Base-by-base conservation (phyloP, 805 yeast species). In the Candida stauntonica region DNA sequence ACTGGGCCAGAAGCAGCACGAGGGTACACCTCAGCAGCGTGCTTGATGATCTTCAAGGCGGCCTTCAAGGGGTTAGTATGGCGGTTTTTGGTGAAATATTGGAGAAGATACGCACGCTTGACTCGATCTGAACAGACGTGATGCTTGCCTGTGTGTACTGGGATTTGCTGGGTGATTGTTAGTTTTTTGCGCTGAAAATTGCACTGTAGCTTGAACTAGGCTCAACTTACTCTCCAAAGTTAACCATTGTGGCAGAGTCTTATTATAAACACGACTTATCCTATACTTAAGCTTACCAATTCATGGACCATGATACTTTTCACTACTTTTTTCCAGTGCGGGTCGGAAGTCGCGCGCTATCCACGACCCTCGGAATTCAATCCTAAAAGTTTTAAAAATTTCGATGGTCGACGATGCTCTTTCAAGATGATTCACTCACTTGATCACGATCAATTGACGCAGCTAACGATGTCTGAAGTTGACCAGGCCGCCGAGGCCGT, bases 401-500 rank as follows among this genome's bases (percentile, higher is more conserved):
- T 8, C 8, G 11, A 21, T 21, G 24, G 24, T 8, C 24, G 24
- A 21, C 24, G 24, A 7, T 21, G 24, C 24, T n/a, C n/a, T n/a
- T n/a, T n/a, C n/a, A n/a, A n/a, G n/a, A n/a, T n/a, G n/a, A n/a
- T n/a, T n/a, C n/a, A n/a, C n/a, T n/a, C n/a, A n/a, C n/a, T n/a
- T n/a, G n/a, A n/a, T n/a, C n/a, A n/a, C n/a, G n/a, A n/a, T n/a
- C n/a, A 24, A 44, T 43, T 46, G 13, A 32, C 28, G 16, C 13
- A 8, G 15, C 31, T 9, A 14, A 34, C 14, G 21, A 43, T 39
- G 44, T 39, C 50, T 17, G 53, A 63, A 29, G 45, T 37, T 17
- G 64, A 63, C 39, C 68, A 76, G 58, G 82, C 72, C 36, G 63
- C 95, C 38, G 96, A 88, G 57, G 78, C 73, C 48, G 79, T 84